A percentile compares a stretch with the other conserved stretches of the same genome.
phyloP scores from a whole-genome alignment of 2,329 filamentous ascomycete species.

The Trichophyton verrucosum region DNA sequence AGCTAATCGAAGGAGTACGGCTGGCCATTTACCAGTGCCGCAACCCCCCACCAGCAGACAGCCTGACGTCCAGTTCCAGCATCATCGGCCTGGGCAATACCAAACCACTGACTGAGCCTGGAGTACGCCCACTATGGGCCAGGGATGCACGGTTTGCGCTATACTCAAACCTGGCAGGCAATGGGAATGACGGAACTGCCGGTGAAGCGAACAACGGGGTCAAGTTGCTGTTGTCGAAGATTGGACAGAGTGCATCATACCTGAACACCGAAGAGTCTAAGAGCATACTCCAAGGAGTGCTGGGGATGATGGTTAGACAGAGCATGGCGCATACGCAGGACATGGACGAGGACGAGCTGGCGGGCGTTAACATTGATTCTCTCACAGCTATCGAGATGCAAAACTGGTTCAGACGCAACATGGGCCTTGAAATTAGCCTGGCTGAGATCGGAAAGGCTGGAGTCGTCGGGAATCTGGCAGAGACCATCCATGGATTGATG shows the following conservation, averaged over 20 bases:
- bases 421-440: neutral
- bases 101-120: neutral
- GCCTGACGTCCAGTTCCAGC: neutral
- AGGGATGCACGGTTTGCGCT: neutral
- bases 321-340: constrained; percentile 2
- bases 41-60: neutral
- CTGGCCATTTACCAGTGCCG: neutral
- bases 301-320: constrained; percentile 13
- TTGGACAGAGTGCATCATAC: neutral
- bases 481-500: neutral
- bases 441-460: neutral
- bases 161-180: neutral
- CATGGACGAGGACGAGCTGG: constrained; percentile 4
- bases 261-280: neutral
- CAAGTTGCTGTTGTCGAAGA: neutral
- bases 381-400: constrained; percentile 15
- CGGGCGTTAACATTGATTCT: constrained; percentile 14
- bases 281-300: neutral
- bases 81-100: neutral
- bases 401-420: constrained; percentile 10
- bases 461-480: neutral
- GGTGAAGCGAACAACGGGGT: neutral
- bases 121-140: neutral
- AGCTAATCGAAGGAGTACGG: constrained; percentile 3
- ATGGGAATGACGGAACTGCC: neutral